These are phyloP conservation scores for Arthromyces matolae DNA, from an alignment of 768 basidiomycete species.

Conservation along the genomic window DNA sequence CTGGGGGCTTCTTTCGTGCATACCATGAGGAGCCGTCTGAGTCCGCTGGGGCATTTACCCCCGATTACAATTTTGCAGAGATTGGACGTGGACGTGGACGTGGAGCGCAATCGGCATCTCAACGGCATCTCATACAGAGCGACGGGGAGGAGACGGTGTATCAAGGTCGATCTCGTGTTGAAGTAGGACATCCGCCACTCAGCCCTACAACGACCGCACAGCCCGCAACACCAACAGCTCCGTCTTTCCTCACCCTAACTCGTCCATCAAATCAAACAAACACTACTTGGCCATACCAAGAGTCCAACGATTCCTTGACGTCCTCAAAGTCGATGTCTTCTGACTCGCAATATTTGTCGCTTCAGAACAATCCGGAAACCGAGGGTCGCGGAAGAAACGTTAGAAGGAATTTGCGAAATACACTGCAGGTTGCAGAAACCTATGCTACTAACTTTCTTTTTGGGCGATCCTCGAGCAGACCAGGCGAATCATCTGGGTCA, in stretches of 20 bases:
- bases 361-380: slow-evolving; percentile 18
- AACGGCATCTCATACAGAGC: slow-evolving; percentile 4
- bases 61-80: slow-evolving; percentile 72
- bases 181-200: slow-evolving; percentile 1
- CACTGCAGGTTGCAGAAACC: slow-evolving; percentile 66
- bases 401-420: slow-evolving; percentile 63
- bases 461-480: slow-evolving; percentile 40
- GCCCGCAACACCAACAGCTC: slow-evolving; percentile 1
- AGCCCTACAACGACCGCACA: not conserved
- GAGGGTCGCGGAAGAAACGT: slow-evolving; percentile 57
- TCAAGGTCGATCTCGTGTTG: slow-evolving; percentile 6
- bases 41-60: slow-evolving; percentile 57
- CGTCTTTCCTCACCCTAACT: not conserved
- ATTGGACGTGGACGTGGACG: slow-evolving; percentile 76
- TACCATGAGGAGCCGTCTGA: slow-evolving; percentile 40
- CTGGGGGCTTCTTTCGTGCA: slow-evolving; percentile 55
- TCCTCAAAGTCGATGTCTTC: slow-evolving; percentile 33
- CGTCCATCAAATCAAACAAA: not conserved
- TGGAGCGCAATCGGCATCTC: slow-evolving; percentile 28
- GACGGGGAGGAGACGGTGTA: slow-evolving; percentile 8
- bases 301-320: slow-evolving; percentile 33
- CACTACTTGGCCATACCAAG: slow-evolving; percentile 40
- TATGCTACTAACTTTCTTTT: slow-evolving; percentile 65
- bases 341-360: too few species aligned
- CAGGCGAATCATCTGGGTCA: slow-evolving; percentile 14